Conservation (phyloP, 257 asterid genomes). For the Solanum rostratum region DNA sequence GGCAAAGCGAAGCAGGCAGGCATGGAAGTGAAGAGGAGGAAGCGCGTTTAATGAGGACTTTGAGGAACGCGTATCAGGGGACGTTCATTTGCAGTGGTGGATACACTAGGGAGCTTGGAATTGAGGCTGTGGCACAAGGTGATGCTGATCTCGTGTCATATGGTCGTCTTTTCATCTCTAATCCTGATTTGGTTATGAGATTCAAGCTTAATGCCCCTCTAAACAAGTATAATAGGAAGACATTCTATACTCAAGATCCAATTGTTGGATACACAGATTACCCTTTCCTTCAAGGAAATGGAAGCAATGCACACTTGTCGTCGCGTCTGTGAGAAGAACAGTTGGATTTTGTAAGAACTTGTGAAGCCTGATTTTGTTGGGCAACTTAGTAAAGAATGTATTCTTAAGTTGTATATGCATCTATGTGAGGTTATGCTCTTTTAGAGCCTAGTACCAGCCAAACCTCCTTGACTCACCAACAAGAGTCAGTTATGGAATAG, state of each 20-base stretch:
- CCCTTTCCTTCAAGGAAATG: slow-evolving; percentile 23
- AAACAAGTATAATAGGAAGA: slow-evolving; percentile 38
- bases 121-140: slow-evolving; percentile 42
- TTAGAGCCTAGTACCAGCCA: neutral
- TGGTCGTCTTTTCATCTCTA: slow-evolving; percentile 50
- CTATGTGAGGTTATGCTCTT: neutral
- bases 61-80: slow-evolving; percentile 57
- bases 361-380: neutral
- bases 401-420: neutral
- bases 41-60: slow-evolving; percentile 35
- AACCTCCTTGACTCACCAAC: neutral
- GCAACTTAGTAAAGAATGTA: neutral
- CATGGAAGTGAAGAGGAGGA: slow-evolving; percentile 74
- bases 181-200: slow-evolving; percentile 57
- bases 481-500: neutral
- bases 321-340: slow-evolving; percentile 21
- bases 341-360: neutral
- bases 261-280: slow-evolving; percentile 61
- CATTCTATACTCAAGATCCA: slow-evolving; percentile 61
- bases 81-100: slow-evolving; percentile 67
- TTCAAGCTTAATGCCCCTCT: slow-evolving; percentile 41
- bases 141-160: slow-evolving; percentile 57
- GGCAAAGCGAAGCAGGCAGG: slow-evolving; percentile 64
- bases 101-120: slow-evolving; percentile 48
- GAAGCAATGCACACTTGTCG: slow-evolving; percentile 4